phyloP scores from a whole-genome alignment of 2,329 filamentous ascomycete species.

The Talaromyces islandicus region DNA sequence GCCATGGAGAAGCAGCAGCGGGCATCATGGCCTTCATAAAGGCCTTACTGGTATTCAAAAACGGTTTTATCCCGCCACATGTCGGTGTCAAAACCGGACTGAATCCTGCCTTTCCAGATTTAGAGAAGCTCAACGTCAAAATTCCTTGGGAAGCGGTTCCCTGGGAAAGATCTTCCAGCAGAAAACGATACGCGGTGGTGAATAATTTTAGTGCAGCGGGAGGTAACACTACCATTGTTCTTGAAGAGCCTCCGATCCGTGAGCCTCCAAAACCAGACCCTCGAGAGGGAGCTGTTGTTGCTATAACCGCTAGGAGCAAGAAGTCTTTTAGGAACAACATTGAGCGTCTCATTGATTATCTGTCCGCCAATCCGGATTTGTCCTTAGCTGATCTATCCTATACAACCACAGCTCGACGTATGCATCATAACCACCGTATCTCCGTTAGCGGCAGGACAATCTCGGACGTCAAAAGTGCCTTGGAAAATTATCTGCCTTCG shows the following conservation, averaged over 20 bases:
- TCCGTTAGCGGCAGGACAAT: slow-evolving; percentile 25
- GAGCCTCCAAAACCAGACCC: slow-evolving; percentile 48
- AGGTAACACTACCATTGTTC: slow-evolving; percentile 51
- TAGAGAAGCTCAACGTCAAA: neutral
- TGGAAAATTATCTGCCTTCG: neutral
- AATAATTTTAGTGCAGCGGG: slow-evolving; percentile 66
- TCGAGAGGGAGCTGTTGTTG: slow-evolving; percentile 47
- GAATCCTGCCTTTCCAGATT: neutral
- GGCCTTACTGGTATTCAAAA: neutral
- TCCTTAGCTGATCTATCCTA: slow-evolving; percentile 53
- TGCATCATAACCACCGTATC: slow-evolving; percentile 42
- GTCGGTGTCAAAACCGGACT: slow-evolving; percentile 2
- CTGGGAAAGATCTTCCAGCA: slow-evolving; percentile 28
- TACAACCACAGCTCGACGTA: slow-evolving; percentile 56
- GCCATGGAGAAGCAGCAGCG: slow-evolving; percentile 37
- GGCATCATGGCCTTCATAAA: slow-evolving; percentile 1
- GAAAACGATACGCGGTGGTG: slow-evolving; percentile 30
- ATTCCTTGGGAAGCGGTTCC: slow-evolving; percentile 20
- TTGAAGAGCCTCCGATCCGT: slow-evolving; percentile 50
- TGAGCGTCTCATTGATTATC: neutral
- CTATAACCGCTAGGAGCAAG: slow-evolving; percentile 50
- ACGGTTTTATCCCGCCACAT: slow-evolving; percentile 1
- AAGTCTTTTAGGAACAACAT: slow-evolving; percentile 39
- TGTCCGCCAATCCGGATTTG: slow-evolving; percentile 30
- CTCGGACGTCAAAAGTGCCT: slow-evolving; percentile 19